Base-by-base conservation (phyloP, 2,329 filamentous ascomycete genomes). In the Trichophyton rubrum region DNA sequence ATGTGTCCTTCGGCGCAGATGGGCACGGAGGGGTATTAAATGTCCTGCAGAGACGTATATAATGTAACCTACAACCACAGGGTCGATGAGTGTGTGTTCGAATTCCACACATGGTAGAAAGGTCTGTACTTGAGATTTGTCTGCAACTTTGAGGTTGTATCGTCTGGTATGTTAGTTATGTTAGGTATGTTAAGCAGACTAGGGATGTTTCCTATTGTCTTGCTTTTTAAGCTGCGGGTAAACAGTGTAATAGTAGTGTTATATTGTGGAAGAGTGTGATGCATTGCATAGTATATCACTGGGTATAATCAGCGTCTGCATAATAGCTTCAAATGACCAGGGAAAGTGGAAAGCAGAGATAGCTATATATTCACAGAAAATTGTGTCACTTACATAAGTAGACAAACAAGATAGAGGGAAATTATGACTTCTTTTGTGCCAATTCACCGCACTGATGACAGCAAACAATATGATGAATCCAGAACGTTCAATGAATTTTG, bases 1-100 rank as follows among this genome's bases (percentile, higher is more conserved):
- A 51, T 38, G 20, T 13, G 13, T 45, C 3, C 24, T 56, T 40
- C 2, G 60, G 59, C 7, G 55, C 30, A 38, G 59, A 61, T 13
- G 58, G 60, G 43, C 59, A 61, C 5, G 43, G 61, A 1, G 53
- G 59, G 1, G 49, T n/a, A 22, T 38, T 57, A 27, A 63, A 62
- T 7, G 55, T 59, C 22, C 22, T 49, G 60, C 62, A 66, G 58
- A 65, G 38, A 51, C 56, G 61, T 43, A 66, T 59, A 22, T 65
- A 27, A 40, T 65, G 43, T 20, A 61, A 59, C 40, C 59, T 58
- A 59, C 64, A 66, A 17, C 57, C 53, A 60, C 64, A 64, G 40
- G 61, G 56, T 24, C 53, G 56, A 62, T 66, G 62, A 40, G 58
- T 27, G 40, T 65, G 63, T 13, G 60, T 61, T 43, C 64, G 62